These are phyloP conservation scores for Pochonia chlamydosporia DNA, from an alignment of 2,329 filamentous ascomycete species.

Conservation along the genomic window DNA sequence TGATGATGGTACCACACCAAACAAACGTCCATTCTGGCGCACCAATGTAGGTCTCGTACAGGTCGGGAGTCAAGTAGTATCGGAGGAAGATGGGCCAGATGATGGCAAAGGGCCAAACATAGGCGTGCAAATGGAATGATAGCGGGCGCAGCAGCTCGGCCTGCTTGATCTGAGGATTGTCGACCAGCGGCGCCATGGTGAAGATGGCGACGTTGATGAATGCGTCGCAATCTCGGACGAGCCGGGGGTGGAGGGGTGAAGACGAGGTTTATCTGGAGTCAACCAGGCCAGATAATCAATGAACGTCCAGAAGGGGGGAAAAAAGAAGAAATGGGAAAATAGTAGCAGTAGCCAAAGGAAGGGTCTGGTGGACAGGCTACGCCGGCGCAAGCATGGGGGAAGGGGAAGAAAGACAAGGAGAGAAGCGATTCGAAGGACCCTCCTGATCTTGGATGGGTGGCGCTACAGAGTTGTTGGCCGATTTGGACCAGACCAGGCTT, in stretches of 20 bases:
- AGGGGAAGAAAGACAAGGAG: not conserved
- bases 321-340: not conserved
- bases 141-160: conserved; percentile 86
- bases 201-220: conserved; percentile 5
- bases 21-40: conserved; percentile 98
- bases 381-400: conserved; percentile 6
- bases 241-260: conserved; percentile 1
- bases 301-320: not conserved
- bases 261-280: not conserved
- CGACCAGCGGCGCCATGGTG: conserved; percentile 74
- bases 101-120: conserved; percentile 88
- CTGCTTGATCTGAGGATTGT: conserved; percentile 82
- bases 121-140: conserved; percentile 73
- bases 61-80: conserved; percentile 75
- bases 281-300: not conserved
- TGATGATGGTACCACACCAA: conserved; percentile 83
- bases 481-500: too few species aligned
- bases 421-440: conserved; percentile 1
- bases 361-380: too few species aligned
- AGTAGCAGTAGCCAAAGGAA: not conserved
- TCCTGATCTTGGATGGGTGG: conserved; percentile 3
- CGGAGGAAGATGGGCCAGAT: conserved; percentile 89
- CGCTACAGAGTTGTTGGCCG: not conserved
- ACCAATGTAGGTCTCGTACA: conserved; percentile 86
- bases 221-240: conserved; percentile 2